Conservation (phyloP, 225 moss, liverwort and hornwort genomes). For the Pseudisothecium myosuroides region DNA sequence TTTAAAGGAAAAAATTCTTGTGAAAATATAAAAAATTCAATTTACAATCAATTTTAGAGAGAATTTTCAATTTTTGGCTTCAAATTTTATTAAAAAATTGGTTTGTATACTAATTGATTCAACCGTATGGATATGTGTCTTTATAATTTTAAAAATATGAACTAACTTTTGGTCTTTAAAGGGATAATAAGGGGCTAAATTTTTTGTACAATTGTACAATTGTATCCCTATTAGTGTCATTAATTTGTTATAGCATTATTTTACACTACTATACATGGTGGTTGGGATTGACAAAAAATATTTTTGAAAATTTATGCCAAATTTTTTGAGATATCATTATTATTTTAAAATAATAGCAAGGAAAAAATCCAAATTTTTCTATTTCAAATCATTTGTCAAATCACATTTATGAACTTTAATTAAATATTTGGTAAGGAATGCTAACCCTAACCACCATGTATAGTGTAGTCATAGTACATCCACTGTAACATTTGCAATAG, state of each 20-base stretch:
- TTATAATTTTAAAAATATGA: not conserved
- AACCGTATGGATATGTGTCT: not conserved
- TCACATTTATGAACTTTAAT: too few relatives aligned
- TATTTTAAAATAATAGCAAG: too few relatives aligned
- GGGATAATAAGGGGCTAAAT: too few relatives aligned
- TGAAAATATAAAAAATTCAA: rapidly evolving
- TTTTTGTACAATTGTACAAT: too few relatives aligned
- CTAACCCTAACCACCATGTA: rapidly evolving
- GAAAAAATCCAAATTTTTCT: not conserved
- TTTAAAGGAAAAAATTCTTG: not conserved
- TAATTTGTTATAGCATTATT: not conserved
- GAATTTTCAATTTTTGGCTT: not conserved
- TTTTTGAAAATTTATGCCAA: too few relatives aligned
- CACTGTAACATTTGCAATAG: not conserved
- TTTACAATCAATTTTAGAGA: not conserved
- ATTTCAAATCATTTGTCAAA: not conserved
- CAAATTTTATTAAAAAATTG: not conserved
- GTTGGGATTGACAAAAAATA: not conserved
- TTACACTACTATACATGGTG: rapidly evolving
- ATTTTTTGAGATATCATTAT: too few relatives aligned
- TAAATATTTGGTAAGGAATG: not conserved
- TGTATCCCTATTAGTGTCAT: not conserved
- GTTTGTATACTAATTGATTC: not conserved
- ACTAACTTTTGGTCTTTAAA: not conserved
- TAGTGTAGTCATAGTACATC: not conserved